Evolutionary conservation across 2,329 filamentous ascomycete species (phyloP).

Genomic region (Keithomyces neogunnii): DNA sequence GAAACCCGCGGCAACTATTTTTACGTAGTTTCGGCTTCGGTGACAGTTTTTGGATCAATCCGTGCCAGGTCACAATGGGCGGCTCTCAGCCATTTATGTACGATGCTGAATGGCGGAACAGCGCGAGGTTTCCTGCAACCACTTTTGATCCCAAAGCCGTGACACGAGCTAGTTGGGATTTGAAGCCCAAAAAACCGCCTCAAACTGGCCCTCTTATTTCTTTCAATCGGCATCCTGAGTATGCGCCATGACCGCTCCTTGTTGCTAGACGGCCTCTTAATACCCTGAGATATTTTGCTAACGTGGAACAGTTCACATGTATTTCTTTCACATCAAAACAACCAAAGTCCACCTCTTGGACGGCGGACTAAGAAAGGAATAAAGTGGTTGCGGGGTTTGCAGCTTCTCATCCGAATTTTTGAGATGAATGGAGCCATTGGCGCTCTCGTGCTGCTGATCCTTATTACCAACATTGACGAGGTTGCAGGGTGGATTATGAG

Average conservation of each 20-base stretch:
- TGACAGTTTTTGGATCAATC: not conserved
- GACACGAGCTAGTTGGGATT: conserved; percentile 68
- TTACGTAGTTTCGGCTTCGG: no score
- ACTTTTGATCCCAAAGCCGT: conserved; percentile 83
- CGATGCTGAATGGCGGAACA: conserved; percentile 40
- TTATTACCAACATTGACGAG: conserved; percentile 59
- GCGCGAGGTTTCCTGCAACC: conserved; percentile 43
- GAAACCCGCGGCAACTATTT: no score
- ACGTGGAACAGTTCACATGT: conserved; percentile 43
- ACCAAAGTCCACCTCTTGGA: conserved; percentile 58
- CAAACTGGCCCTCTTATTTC: conserved; percentile 67
- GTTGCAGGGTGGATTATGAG: conserved; percentile 67
- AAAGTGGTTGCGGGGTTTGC: conserved; percentile 57
- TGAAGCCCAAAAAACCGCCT: conserved; percentile 53
- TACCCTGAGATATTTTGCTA: not conserved
- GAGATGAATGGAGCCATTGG: conserved; percentile 63
- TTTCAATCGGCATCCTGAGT: conserved; percentile 86
- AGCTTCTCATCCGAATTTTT: conserved; percentile 59
- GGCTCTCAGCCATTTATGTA: conserved; percentile 61
- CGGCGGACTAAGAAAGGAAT: conserved; percentile 62
- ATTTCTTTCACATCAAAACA: conserved; percentile 53
- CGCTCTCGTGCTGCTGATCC: conserved; percentile 65
- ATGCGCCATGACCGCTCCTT: conserved; percentile 25
- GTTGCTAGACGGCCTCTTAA: not conserved
- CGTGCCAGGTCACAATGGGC: conserved; percentile 13